Percentiles rank a stretch among this genome's conserved stretches.
These are phyloP conservation scores for Mitragyna speciosa DNA, from an alignment of 257 asterid genomes.

Conservation along the genomic window DNA sequence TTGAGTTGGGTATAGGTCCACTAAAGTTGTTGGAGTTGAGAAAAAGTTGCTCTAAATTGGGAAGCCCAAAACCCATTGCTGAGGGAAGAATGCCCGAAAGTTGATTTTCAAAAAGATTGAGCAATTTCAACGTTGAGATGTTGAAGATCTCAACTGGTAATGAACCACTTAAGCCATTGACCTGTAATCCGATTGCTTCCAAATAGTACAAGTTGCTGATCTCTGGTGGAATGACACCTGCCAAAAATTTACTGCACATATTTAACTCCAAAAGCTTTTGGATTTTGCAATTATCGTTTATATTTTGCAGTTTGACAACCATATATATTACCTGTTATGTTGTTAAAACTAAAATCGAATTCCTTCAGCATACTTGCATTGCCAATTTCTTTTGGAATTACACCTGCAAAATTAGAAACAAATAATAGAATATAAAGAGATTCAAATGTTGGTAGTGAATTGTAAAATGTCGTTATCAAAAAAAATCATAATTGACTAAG, in stretches of 20 bases:
- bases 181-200: background rate
- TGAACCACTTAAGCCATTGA: constrained; percentile 22
- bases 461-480: no score
- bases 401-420: background rate
- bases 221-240: constrained; percentile 30
- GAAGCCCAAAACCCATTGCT: constrained; percentile 17
- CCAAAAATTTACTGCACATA: background rate
- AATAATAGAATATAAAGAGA: no score
- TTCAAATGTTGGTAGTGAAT: background rate
- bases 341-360: no score
- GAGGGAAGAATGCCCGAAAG: constrained; percentile 26
- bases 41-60: constrained; percentile 3
- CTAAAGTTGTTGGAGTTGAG: constrained; percentile 11
- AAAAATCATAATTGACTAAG: no score
- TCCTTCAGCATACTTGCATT: background rate
- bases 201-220: constrained; percentile 19
- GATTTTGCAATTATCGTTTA: no score
- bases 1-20: constrained; percentile 28
- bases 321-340: no score
- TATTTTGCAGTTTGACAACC: no score
- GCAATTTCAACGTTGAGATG: background rate
- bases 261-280: no score
- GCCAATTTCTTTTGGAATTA: background rate
- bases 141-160: constrained; percentile 24
- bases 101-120: background rate